A percentile compares a stretch with the other conserved stretches of the same genome.
These are phyloP conservation scores for Zychaea mexicana DNA, from an alignment of 371 early-diverging fungal genomes.

Conservation along the genomic window DNA sequence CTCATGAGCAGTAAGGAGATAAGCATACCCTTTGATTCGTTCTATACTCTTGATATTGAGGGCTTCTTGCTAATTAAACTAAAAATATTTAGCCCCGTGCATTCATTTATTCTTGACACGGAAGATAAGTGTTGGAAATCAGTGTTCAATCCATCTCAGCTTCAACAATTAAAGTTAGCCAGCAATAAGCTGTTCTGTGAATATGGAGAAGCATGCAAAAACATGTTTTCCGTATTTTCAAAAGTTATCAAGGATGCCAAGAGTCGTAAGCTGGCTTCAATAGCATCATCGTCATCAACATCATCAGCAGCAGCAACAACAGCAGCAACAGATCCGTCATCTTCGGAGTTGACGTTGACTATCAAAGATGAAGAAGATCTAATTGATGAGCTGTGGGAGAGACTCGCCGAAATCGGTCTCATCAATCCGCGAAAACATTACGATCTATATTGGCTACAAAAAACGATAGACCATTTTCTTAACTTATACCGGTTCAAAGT, in stretches of 20 bases:
- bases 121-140: neutral
- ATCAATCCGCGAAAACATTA: neutral
- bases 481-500: neutral
- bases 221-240: no score
- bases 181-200: neutral
- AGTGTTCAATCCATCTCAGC: neutral
- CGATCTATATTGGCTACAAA: neutral
- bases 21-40: neutral
- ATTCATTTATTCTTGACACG: neutral
- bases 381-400: neutral
- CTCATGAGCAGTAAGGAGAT: neutral
- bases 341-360: no score
- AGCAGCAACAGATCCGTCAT: no score
- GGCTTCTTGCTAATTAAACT: neutral
- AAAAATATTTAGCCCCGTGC: neutral
- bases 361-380: neutral
- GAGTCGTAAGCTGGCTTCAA: neutral
- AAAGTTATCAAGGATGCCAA: no score
- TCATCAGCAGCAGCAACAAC: neutral
- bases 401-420: neutral
- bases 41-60: neutral
- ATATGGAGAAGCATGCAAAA: neutral
- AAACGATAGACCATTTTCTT: neutral
- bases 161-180: neutral
- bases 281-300: neutral